Percentiles rank a stretch among this genome's conserved stretches.
phyloP scores from a whole-genome alignment of 2,329 filamentous ascomycete genomes.

The Coniochaeta pulveracea region DNA sequence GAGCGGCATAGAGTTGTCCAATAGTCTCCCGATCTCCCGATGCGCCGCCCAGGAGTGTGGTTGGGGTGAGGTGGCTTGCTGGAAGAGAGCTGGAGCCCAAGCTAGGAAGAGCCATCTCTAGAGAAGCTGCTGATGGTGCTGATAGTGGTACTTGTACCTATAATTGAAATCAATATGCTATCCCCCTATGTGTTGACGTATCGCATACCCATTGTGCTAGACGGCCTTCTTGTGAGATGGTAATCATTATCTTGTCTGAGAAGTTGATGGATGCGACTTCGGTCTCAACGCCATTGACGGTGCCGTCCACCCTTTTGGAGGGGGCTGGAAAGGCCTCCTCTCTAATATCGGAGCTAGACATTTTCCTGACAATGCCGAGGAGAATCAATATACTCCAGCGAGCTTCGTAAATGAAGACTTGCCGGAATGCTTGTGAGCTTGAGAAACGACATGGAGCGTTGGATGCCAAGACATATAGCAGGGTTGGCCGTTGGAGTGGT shows the following conservation, averaged over 20 bases:
- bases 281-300: constrained; percentile 58
- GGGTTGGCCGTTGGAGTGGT: too few relatives aligned
- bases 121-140: constrained; percentile 50
- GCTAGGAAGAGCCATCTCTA: constrained; percentile 46
- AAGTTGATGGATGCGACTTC: constrained; percentile 65
- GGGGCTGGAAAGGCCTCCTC: constrained; percentile 56
- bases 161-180: not conserved
- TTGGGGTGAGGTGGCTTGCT: constrained; percentile 71
- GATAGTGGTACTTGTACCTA: constrained; percentile 71
- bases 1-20: constrained; percentile 80
- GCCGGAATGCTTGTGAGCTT: too few relatives aligned
- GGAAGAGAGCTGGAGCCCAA: constrained; percentile 49
- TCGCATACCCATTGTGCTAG: constrained; percentile 90
- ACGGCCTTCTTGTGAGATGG: constrained; percentile 73
- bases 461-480: too few relatives aligned
- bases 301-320: constrained; percentile 46
- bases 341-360: constrained; percentile 28
- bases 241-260: constrained; percentile 83
- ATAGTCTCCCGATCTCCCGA: constrained; percentile 68
- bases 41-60: constrained; percentile 76
- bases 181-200: too few relatives aligned
- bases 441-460: too few relatives aligned
- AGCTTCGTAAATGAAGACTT: too few relatives aligned
- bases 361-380: constrained; percentile 10
- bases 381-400: not conserved